Base-by-base conservation (phyloP, 371 early-diverging fungal species). In the Mucor mucedo region DNA sequence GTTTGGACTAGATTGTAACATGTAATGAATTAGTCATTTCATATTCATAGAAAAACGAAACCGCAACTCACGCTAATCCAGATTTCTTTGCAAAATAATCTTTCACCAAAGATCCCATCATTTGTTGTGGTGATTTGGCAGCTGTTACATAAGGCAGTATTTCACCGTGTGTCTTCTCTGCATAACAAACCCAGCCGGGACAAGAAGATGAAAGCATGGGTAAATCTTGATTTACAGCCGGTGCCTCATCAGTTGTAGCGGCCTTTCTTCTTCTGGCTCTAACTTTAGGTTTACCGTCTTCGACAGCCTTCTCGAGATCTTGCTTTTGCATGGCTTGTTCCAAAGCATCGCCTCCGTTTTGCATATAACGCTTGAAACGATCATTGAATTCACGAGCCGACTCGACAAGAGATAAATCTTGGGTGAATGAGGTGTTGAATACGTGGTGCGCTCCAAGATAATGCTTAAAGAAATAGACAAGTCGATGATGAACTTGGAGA, bases 161-260 rank as follows among this genome's bases (percentile, higher is more conserved):
- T 63, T 87, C 84, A 3, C 87, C 89, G 63, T 98, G 98, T 0
- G 95, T 97, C 79, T 98, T 98, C 81, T 98, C 99, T n/a, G 96
- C 96, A 69, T 97, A 98, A 77, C 98, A 98, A 10, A 98, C 93
- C 96, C 96, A 97, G 3, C 96, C 97, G 44, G 95, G 95, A 63
- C 95, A 95, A 40, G 93, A 86, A 29, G 89, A 88, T 0, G 95
- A 89, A 5, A 95, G 73, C 86, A 95, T 87, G 2, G 93, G 93
- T 50, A 91, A 44, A 53, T 69, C 30, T 39, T 71, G 66, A 27
- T 68, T 50, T 2, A 54, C 28, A 45, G 11, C 30, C 14, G 29
- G 57, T 14, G 52, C 5, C 9, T 76, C 58, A 52, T 70, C 54
- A 45, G 72, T 50, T 60, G 76, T 48, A 33, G 59, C 53, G 16